Conservation (phyloP, 495 filamentous ascomycete genomes). For the Daldinia concentrica region DNA sequence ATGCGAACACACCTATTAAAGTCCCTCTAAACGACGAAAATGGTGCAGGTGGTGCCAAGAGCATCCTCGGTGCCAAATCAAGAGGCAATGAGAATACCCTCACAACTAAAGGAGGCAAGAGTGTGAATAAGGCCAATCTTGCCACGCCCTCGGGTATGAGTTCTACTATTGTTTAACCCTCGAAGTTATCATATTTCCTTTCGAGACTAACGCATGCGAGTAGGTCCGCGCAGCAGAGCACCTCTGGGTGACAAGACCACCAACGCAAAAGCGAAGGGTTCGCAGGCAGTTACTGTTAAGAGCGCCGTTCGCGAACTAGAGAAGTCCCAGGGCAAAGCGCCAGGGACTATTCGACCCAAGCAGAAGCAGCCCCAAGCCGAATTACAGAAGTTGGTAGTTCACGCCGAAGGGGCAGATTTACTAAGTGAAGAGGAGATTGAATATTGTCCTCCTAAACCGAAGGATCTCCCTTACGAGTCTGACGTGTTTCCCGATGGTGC, state of each 20-base stretch:
- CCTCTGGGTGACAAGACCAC: slow-evolving; percentile 93
- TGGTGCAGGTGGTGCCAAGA: slow-evolving; percentile 61
- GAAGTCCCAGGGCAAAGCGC: slow-evolving; percentile 52
- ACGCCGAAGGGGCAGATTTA: slow-evolving; percentile 47
- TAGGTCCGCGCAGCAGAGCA: slow-evolving; percentile 77
- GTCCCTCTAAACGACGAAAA: slow-evolving; percentile 90
- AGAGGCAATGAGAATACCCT: slow-evolving; percentile 69
- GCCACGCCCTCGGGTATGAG: slow-evolving; percentile 83
- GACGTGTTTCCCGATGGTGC: slow-evolving; percentile 74
- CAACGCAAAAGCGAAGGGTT: slow-evolving; percentile 83
- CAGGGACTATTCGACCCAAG: slow-evolving; percentile 50
- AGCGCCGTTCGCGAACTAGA: slow-evolving; percentile 52
- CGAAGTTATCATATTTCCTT: not conserved
- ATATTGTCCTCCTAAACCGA: slow-evolving; percentile 55
- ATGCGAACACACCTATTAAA: slow-evolving; percentile 85
- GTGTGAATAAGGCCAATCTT: slow-evolving; percentile 64
- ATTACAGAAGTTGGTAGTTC: slow-evolving; percentile 57
- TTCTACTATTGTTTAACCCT: not conserved
- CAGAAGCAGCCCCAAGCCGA: slow-evolving; percentile 53
- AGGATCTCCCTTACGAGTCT: slow-evolving; percentile 77
- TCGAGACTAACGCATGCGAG: slow-evolving; percentile 43
- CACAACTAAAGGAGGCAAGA: slow-evolving; percentile 65
- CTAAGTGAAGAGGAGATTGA: slow-evolving; percentile 68
- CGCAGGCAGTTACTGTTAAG: slow-evolving; percentile 61
- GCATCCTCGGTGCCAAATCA: slow-evolving; percentile 63